These are phyloP conservation scores for Lyophyllum decastes DNA, from an alignment of 768 basidiomycete genomes.

Conservation along the genomic window DNA sequence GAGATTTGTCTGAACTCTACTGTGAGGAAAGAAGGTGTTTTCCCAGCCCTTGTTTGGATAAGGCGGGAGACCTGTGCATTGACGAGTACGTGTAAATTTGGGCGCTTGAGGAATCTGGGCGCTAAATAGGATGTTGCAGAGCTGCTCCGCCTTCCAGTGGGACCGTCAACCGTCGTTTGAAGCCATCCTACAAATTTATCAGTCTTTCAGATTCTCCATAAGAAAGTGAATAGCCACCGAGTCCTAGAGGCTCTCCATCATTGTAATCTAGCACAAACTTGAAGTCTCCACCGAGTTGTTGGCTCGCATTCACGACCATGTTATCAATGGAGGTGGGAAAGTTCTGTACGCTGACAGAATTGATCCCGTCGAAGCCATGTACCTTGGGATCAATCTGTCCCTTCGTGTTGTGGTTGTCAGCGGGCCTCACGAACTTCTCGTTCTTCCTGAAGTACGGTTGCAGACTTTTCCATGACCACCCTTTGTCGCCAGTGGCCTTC, in stretches of 20 bases:
- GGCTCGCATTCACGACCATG: constrained; percentile 14
- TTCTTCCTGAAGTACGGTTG: constrained; percentile 27
- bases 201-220: neutral
- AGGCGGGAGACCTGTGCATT: constrained; percentile 24
- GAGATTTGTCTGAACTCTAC: constrained; percentile 10
- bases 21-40: constrained; percentile 6
- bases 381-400: constrained; percentile 31
- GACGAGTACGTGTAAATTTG: constrained; percentile 32
- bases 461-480: constrained; percentile 34
- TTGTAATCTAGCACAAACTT: constrained; percentile 29
- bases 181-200: neutral
- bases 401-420: constrained; percentile 30
- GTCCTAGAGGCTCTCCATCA: neutral
- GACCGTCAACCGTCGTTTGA: constrained; percentile 18
- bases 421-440: constrained; percentile 28
- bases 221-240: neutral
- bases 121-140: constrained; percentile 33
- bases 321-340: constrained; percentile 21
- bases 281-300: constrained; percentile 22
- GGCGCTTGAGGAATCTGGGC: constrained; percentile 22
- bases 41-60: constrained; percentile 12
- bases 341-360: constrained; percentile 25
- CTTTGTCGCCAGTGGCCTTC: constrained; percentile 24
- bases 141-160: constrained; percentile 26
- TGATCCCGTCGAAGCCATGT: constrained; percentile 24